phyloP scores from a whole-genome alignment of 257 asterid species.

The Mitragyna speciosa region DNA sequence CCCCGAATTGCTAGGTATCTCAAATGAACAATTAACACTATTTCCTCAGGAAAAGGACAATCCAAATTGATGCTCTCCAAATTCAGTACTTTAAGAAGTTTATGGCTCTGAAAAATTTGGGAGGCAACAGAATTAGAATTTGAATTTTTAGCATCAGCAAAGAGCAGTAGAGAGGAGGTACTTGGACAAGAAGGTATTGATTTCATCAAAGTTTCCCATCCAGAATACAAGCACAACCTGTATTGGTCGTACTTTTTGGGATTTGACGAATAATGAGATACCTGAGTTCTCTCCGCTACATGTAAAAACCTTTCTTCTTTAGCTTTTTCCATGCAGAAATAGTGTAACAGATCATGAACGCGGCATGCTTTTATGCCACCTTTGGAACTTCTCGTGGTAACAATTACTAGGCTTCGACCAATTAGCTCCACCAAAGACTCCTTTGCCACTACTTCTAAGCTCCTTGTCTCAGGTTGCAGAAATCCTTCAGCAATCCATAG shows the following conservation, averaged over 20 bases:
- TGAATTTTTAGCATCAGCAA: not conserved
- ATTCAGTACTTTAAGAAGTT: not conserved
- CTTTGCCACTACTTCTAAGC: not conserved
- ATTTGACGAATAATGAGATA: too few relatives aligned
- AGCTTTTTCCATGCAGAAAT: too few relatives aligned
- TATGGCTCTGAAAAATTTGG: not conserved
- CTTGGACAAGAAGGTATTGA: not conserved
- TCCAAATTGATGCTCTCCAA: not conserved
- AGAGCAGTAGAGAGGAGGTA: not conserved
- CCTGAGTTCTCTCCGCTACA: too few relatives aligned
- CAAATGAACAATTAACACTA: not conserved
- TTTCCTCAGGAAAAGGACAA: not conserved
- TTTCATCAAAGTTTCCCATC: not conserved
- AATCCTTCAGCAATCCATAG: conserved; percentile 15
- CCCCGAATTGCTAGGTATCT: conserved; percentile 10
- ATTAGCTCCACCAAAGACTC: too few relatives aligned
- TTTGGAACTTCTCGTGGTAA: too few relatives aligned
- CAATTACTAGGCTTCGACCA: too few relatives aligned
- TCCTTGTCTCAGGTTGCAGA: not conserved
- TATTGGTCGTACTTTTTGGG: too few relatives aligned
- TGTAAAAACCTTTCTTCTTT: too few relatives aligned
- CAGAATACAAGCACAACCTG: too few relatives aligned
- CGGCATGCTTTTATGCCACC: too few relatives aligned
- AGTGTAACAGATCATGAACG: too few relatives aligned
- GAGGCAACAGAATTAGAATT: not conserved